Percentiles rank a stretch among this genome's conserved stretches.
Conservation (phyloP, 75 land plant genomes). For the Cryptomeria japonica region DNA sequence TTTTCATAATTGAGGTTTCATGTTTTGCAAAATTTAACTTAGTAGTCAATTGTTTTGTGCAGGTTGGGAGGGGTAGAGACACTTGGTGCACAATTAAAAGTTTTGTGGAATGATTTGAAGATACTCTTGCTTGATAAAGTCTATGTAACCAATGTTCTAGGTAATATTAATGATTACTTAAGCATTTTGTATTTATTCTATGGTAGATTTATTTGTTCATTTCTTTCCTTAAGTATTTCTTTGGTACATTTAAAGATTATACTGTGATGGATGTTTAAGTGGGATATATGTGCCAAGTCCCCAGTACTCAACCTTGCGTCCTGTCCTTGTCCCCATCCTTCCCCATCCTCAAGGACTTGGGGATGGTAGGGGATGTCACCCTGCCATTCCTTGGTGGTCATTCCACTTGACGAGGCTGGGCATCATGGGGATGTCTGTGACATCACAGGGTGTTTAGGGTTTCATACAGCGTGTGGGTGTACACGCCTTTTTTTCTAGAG, state of each 20-base stretch:
- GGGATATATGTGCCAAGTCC: no score
- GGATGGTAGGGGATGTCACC: no score
- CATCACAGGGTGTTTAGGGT: no score
- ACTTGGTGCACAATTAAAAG: conserved; percentile 18
- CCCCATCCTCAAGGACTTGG: no score
- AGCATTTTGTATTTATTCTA: background rate
- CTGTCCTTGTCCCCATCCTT: no score
- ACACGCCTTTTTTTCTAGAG: no score
- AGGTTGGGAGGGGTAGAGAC: conserved; percentile 19
- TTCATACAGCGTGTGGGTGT: no score
- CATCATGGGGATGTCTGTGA: no score
- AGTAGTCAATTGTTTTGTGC: background rate
- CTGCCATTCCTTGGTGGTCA: no score
- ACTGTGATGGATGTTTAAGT: background rate
- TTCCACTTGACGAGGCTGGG: no score
- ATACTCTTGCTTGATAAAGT: conserved; percentile 50
- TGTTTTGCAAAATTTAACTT: background rate
- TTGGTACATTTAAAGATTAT: background rate
- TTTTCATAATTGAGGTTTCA: conserved; percentile 1
- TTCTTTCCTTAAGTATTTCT: background rate
- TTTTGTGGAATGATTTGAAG: conserved; percentile 58
- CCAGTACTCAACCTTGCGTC: no score
- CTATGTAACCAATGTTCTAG: conserved; percentile 75
- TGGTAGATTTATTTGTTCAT: background rate
- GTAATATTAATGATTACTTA: conserved; percentile 19